Base-by-base conservation (phyloP, 2,329 filamentous ascomycete species). In the Aotearoamyces nothofagi region DNA sequence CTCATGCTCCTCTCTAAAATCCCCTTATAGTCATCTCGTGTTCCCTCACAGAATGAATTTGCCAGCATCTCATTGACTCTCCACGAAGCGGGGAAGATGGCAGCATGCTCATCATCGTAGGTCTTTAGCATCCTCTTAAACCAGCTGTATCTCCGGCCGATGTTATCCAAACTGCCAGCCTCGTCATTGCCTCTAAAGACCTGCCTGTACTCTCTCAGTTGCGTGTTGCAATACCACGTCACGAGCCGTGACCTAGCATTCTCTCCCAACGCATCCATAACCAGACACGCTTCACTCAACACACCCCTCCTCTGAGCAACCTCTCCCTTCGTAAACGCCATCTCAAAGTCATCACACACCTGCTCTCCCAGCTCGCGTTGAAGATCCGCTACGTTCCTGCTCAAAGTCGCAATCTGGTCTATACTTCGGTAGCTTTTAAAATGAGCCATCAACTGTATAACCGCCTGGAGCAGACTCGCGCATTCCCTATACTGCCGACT, bases 401-500 rank as follows among this genome's bases (percentile, higher is more conserved):
- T 92, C 38, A 98, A 63, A 1, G 80, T 80, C 15, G 90, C 90
- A 49, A 98, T 96, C 63, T 98, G 90, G 50, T 96, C 87, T 43
- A 98, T 96, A 43, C 84, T 93, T 34, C 90, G 67, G 53, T 96
- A 98, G 54, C 82, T 92, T 58, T 93, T 92, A 66, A 98, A 98
- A 56, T 98, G 86, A 41, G 81, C 81, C 80, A 96, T 94, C 25
- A 98, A 73, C 65, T 98, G 90, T 33, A 98, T 69, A 17, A 98
- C 90, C 7, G 90, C 90, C 57, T 93, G 83, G 33, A 98, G 62
- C 34, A 98, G 63, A 44, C 92, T 84, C 10, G 87, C 86, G 49
- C 90, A 96, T 52, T 98, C 90, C 39, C 82, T 67, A 52, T 98
- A 98, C 53, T 98, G 90, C 32, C 87, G 66, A 19, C 79, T 78